Conservation (phyloP, 768 basidiomycete species). For the Naematelia encephala region DNA sequence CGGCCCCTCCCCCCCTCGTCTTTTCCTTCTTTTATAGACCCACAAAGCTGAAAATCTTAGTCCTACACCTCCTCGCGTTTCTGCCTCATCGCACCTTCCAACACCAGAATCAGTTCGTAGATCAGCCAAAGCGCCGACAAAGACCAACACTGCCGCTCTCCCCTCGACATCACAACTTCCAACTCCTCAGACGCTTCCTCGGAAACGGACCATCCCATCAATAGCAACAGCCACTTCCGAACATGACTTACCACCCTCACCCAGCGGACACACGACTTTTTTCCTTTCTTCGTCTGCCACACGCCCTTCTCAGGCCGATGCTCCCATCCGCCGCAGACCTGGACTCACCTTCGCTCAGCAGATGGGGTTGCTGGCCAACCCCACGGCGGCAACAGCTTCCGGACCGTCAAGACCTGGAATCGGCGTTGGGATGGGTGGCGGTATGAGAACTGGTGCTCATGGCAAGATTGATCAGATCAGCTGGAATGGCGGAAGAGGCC, state of each 20-base stretch:
- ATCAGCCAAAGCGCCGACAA: slow-evolving; percentile 19
- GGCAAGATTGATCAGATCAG: slow-evolving; percentile 26
- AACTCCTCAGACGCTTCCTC: slow-evolving; percentile 42
- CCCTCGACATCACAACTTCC: slow-evolving; percentile 21
- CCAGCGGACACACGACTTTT: slow-evolving; percentile 40
- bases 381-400: slow-evolving; percentile 1
- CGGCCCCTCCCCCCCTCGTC: no score
- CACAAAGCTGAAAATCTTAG: slow-evolving; percentile 13
- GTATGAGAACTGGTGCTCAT: slow-evolving; percentile 20
- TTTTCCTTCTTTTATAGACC: not conserved
- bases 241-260: slow-evolving; percentile 13
- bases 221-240: slow-evolving; percentile 2
- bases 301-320: slow-evolving; percentile 7
- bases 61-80: slow-evolving; percentile 13
- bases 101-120: slow-evolving; percentile 32
- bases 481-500: not conserved
- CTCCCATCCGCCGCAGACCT: slow-evolving; percentile 26
- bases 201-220: slow-evolving; percentile 11
- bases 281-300: slow-evolving; percentile 23
- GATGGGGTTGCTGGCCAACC: slow-evolving; percentile 31
- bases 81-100: slow-evolving; percentile 1
- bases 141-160: not conserved
- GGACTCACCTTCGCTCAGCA: slow-evolving; percentile 44
- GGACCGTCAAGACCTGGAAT: slow-evolving; percentile 13
- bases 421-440: slow-evolving; percentile 42